Percentiles rank a stretch among this genome's conserved stretches.
Conservation (phyloP, 2,329 filamentous ascomycete genomes). For the Scedosporium dehoogii region DNA sequence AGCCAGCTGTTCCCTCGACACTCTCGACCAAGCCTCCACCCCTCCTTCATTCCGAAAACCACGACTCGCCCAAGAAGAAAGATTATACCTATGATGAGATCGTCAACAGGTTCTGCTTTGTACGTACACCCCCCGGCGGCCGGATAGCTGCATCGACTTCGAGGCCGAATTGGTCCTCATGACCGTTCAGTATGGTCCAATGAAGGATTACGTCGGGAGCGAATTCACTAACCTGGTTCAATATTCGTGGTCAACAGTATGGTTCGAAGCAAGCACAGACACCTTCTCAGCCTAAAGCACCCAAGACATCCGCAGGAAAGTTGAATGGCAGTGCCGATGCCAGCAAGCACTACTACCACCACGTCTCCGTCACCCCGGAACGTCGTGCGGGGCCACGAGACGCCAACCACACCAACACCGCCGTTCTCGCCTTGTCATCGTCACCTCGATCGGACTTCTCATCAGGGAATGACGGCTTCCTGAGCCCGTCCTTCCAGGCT, state of each 20-base stretch:
- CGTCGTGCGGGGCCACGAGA: neutral
- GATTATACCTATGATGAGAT: slow-evolving; percentile 76
- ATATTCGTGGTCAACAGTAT: slow-evolving; percentile 36
- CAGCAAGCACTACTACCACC: neutral
- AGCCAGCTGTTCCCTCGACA: neutral
- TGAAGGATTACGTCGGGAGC: slow-evolving; percentile 13
- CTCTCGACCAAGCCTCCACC: slow-evolving; percentile 74
- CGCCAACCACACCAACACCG: neutral
- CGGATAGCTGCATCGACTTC: slow-evolving; percentile 17
- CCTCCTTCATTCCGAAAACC: slow-evolving; percentile 44
- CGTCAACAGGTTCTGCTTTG: slow-evolving; percentile 99
- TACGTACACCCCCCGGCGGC: slow-evolving; percentile 54
- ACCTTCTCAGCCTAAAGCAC: neutral
- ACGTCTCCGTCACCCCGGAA: neutral
- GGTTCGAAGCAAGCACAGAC: slow-evolving; percentile 48
- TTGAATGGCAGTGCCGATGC: neutral
- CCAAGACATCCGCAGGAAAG: neutral
- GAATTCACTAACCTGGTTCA: slow-evolving; percentile 27
- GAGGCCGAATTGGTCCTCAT: slow-evolving; percentile 11
- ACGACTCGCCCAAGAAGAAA: slow-evolving; percentile 50
- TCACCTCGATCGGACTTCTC: neutral
- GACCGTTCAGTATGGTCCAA: slow-evolving; percentile 15
- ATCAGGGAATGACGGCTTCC: neutral
- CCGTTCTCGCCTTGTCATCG: neutral
- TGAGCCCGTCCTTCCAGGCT: neutral